Conservation (phyloP, 805 yeast species). For the Hanseniaspora thailandica region DNA sequence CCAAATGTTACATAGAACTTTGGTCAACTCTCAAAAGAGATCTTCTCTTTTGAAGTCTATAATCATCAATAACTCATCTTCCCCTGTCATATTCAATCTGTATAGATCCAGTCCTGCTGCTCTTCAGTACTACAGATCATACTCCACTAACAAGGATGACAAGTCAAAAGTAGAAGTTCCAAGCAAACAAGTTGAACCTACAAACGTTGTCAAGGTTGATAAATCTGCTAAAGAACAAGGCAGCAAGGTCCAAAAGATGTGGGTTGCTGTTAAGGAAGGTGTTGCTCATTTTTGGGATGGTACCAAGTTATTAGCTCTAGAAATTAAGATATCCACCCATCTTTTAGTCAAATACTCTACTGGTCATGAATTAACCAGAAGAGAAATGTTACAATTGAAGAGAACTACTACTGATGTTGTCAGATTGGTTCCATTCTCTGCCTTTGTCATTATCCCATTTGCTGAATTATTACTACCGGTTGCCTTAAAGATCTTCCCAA, state of each 20-base stretch:
- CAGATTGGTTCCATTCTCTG: conserved; percentile 82
- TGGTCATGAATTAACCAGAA: conserved; percentile 82
- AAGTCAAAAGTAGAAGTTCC: not conserved
- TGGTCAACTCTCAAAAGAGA: not conserved
- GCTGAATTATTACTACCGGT: conserved; percentile 85
- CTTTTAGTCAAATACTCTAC: conserved; percentile 69
- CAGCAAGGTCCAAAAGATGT: conserved; percentile 40
- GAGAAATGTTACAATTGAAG: conserved; percentile 78
- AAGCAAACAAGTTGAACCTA: conserved; percentile 5
- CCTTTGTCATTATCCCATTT: conserved; percentile 83
- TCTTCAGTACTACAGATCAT: not conserved
- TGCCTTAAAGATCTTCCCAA: conserved; percentile 87
- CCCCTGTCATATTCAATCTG: not conserved
- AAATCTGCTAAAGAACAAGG: not conserved
- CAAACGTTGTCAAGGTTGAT: not conserved
- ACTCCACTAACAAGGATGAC: conserved; percentile 1
- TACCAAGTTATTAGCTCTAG: conserved; percentile 83
- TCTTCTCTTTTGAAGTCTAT: not conserved
- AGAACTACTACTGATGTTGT: conserved; percentile 79
- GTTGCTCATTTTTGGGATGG: conserved; percentile 92
- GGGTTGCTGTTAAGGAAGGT: conserved; percentile 81
- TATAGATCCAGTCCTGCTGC: not conserved
- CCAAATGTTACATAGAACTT: not conserved
- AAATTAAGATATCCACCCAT: conserved; percentile 71
- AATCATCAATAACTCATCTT: not conserved